Conservation (phyloP, 495 filamentous ascomycete species). For the Hypoxylon intermedium region DNA sequence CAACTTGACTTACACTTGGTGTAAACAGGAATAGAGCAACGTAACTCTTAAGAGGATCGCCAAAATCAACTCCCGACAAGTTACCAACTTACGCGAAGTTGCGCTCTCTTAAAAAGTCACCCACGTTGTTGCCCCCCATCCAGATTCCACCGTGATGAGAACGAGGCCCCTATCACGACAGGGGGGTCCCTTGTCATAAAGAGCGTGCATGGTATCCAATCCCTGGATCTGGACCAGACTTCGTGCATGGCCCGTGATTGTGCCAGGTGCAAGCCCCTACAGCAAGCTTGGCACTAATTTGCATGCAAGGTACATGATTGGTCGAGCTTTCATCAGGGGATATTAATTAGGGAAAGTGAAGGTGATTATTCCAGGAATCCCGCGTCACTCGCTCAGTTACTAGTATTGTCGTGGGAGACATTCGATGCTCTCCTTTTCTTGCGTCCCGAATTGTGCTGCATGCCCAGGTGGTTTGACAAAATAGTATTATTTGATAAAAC, state of each 20-base stretch:
- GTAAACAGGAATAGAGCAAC: background rate
- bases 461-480: too few relatives aligned
- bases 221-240: constrained; percentile 34
- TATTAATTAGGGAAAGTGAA: constrained; percentile 15
- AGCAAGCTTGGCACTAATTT: constrained; percentile 32
- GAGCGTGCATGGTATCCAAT: constrained; percentile 36
- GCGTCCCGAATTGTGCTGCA: background rate
- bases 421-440: background rate
- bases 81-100: constrained; percentile 28
- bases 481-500: too few relatives aligned
- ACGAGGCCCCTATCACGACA: constrained; percentile 30
- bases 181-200: constrained; percentile 30
- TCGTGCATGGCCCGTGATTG: constrained; percentile 31
- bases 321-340: constrained; percentile 26
- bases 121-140: background rate
- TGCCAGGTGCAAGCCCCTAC: constrained; percentile 30
- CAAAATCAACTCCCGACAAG: constrained; percentile 8
- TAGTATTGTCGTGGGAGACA: constrained; percentile 6
- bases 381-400: constrained; percentile 2
- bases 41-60: constrained; percentile 15
- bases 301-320: constrained; percentile 30
- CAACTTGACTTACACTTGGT: background rate
- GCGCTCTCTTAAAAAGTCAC: constrained; percentile 6
- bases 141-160: constrained; percentile 14
- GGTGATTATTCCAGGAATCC: background rate